Evolutionary conservation across 352 stramenopile species (phyloP).

Genomic region (Phytophthora melonis): DNA sequence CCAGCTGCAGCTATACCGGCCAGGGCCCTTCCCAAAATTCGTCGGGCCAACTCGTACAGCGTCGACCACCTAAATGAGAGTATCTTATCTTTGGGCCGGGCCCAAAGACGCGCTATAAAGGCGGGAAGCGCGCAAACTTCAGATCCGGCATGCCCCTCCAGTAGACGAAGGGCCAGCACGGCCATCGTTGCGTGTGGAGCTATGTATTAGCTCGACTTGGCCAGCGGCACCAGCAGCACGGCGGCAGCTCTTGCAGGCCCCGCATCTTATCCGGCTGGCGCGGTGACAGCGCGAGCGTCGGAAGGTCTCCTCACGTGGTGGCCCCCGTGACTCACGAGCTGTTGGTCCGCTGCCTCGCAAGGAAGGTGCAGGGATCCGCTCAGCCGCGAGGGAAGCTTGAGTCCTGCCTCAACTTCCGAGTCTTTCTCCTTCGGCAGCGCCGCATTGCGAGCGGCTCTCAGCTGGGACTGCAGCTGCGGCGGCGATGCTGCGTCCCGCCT

Average conservation of each 20-base stretch:
- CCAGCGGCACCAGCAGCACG: background rate
- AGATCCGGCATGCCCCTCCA: background rate
- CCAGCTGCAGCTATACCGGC: background rate
- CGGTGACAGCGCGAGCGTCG: conserved; percentile 4
- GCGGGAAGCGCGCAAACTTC: background rate
- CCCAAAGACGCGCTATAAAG: conserved; percentile 10
- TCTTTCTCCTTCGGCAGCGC: conserved; percentile 17
- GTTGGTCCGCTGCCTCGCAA: conserved; percentile 19
- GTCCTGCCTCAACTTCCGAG: conserved; percentile 4
- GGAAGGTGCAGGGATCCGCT: conserved; percentile 30
- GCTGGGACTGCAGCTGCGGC: conserved; percentile 32
- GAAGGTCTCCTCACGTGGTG: conserved; percentile 18
- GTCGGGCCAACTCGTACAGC: too few species aligned
- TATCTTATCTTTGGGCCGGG: conserved; percentile 26
- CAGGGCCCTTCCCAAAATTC: background rate
- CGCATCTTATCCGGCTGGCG: background rate
- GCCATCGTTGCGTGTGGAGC: too few species aligned
- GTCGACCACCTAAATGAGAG: conserved; percentile 19
- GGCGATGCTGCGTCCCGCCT: conserved; percentile 12
- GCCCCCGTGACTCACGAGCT: conserved; percentile 10
- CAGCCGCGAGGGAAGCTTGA: conserved; percentile 25
- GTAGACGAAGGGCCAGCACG: background rate
- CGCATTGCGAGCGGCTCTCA: conserved; percentile 23
- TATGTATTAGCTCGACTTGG: background rate
- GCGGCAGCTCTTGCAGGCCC: background rate